Evolutionary conservation across 164 flowering plant species (phyloP).

Genomic region (Echeveria elegans): DNA sequence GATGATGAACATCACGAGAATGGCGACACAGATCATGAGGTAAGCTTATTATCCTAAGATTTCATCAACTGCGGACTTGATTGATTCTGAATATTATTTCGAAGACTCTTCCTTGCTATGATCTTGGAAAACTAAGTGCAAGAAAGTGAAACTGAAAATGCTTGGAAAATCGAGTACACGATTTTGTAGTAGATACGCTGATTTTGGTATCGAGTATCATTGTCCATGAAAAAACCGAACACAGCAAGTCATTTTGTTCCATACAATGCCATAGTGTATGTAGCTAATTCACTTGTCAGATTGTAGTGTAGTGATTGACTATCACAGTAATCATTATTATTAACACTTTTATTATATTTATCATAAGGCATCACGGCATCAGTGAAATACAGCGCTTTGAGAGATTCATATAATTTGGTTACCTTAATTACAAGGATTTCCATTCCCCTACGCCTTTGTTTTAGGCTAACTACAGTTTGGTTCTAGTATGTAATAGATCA

Average conservation of each 20-base stretch:
- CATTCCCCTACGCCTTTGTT: background rate
- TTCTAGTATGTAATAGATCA: background rate
- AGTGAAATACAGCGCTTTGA: background rate
- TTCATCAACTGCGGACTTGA: background rate
- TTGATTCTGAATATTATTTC: background rate
- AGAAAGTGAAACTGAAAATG: no score
- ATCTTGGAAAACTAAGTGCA: no score
- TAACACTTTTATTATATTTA: no score
- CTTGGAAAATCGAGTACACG: no score
- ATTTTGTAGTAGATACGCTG: no score
- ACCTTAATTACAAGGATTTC: background rate
- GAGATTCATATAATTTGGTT: background rate
- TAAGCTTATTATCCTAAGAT: conserved; percentile 9
- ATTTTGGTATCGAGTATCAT: no score
- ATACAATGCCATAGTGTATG: no score
- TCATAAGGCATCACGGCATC: background rate
- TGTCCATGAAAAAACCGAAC: no score
- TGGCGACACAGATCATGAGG: conserved; percentile 45
- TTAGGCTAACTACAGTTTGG: no score
- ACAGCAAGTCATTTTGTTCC: no score
- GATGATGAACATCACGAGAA: conserved; percentile 54
- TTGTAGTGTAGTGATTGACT: background rate
- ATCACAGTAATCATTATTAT: no score
- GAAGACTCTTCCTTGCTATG: no score
- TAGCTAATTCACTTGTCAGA: background rate